phyloP scores from a whole-genome alignment of 1,284 basidiomycete species.

The Coniophora puteana region DNA sequence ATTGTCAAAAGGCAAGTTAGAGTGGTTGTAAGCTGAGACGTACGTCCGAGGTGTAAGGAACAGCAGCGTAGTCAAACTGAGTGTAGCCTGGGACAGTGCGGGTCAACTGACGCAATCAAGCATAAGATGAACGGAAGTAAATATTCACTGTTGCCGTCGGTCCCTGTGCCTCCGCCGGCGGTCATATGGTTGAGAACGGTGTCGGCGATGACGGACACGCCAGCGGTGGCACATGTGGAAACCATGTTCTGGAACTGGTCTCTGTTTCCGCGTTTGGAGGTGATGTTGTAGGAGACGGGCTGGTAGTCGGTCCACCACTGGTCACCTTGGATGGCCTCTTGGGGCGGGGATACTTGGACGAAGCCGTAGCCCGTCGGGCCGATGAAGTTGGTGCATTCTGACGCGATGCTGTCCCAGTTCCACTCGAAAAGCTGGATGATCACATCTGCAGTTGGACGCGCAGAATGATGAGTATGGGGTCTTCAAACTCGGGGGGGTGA shows the following conservation, averaged over 20 bases:
- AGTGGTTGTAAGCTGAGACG: background rate
- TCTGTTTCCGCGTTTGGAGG: conserved; percentile 55
- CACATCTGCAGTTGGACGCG: conserved; percentile 32
- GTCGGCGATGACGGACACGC: conserved; percentile 59
- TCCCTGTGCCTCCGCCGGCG: conserved; percentile 34
- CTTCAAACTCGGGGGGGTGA: no score
- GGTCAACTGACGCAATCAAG: background rate
- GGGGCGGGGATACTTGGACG: conserved; percentile 42
- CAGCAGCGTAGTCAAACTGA: conserved; percentile 37
- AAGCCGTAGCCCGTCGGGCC: conserved; percentile 65
- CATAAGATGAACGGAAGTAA: conserved; percentile 5
- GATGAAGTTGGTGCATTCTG: conserved; percentile 62
- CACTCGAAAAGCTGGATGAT: conserved; percentile 61
- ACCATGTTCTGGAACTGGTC: conserved; percentile 55
- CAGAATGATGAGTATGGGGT: no score
- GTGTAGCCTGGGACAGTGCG: conserved; percentile 38
- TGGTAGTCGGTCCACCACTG: conserved; percentile 75
- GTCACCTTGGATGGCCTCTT: conserved; percentile 37
- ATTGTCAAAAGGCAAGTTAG: background rate
- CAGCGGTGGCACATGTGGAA: conserved; percentile 52
- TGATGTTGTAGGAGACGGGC: conserved; percentile 58
- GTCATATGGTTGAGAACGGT: conserved; percentile 68
- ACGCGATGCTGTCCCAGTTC: conserved; percentile 52
- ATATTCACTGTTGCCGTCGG: no score
- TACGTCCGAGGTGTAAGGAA: conserved; percentile 16